Percentiles rank a stretch among this genome's conserved stretches.
Conservation (phyloP, 2,329 filamentous ascomycete species). For the Cadophora sp. region DNA sequence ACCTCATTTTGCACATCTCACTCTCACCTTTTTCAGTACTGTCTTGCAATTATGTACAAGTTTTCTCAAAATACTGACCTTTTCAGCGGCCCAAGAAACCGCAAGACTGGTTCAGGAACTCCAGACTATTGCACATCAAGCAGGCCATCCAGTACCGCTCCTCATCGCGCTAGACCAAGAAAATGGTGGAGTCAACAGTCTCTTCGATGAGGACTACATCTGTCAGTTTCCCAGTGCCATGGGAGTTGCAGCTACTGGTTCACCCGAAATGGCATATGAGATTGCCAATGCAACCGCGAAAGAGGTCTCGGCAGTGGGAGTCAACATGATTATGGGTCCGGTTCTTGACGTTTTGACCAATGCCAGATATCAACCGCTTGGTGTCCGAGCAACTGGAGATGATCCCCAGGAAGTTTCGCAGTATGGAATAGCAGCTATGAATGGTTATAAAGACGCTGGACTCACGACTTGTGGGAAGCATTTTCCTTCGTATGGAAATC, state of each 20-base stretch:
- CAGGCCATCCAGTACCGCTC: constrained; percentile 87
- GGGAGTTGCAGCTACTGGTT: constrained; percentile 93
- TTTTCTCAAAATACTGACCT: constrained; percentile 31
- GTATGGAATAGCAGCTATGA: constrained; percentile 89
- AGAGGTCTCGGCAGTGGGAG: constrained; percentile 89
- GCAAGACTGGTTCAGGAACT: constrained; percentile 88
- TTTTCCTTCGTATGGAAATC: constrained; percentile 93
- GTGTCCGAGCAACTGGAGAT: constrained; percentile 88
- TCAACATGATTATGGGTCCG: constrained; percentile 94
- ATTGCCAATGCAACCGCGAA: constrained; percentile 93
- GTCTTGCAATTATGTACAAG: not conserved
- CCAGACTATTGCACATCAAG: constrained; percentile 88
- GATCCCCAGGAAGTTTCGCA: constrained; percentile 95
- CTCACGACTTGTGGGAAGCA: constrained; percentile 93
- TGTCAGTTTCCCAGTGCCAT: constrained; percentile 97
- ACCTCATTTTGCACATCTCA: not conserved
- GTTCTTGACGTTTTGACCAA: constrained; percentile 95
- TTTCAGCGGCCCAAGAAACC: constrained; percentile 84
- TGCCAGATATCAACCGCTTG: constrained; percentile 86
- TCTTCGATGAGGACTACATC: constrained; percentile 95
- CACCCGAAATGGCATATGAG: constrained; percentile 83
- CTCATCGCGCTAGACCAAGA: constrained; percentile 95
- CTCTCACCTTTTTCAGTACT: not conserved
- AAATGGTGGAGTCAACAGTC: constrained; percentile 96
- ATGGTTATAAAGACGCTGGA: constrained; percentile 90